Percentiles rank a stretch among this genome's conserved stretches.
phyloP scores from a whole-genome alignment of 257 asterid genomes.

The Parsonsia alboflavescens region DNA sequence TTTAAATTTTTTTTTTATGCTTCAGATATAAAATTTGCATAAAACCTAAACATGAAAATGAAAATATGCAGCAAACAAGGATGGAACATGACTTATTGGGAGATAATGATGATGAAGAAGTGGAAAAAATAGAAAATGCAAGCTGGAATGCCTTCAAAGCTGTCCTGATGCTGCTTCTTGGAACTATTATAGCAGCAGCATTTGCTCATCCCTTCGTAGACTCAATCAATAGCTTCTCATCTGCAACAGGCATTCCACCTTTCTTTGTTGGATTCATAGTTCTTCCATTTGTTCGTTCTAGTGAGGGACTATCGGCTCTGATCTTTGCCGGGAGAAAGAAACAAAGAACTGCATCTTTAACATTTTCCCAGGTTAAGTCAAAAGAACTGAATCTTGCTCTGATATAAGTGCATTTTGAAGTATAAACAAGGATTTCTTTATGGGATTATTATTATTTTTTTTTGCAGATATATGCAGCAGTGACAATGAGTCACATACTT shows the following conservation, averaged over 20 bases:
- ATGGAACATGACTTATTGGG: slow-evolving; percentile 13
- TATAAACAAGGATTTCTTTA: too few species aligned
- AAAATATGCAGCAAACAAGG: slow-evolving; percentile 6
- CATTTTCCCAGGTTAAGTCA: slow-evolving; percentile 16
- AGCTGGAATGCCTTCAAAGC: slow-evolving; percentile 14
- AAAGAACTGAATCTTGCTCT: too few species aligned
- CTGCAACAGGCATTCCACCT: slow-evolving; percentile 9
- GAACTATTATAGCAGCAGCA: slow-evolving; percentile 13
- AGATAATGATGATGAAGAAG: slow-evolving; percentile 13
- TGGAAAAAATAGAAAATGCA: slow-evolving; percentile 4
- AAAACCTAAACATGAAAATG: background rate
- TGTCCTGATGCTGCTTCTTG: slow-evolving; percentile 11
- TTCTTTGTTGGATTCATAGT: slow-evolving; percentile 14
- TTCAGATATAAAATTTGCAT: too few species aligned
- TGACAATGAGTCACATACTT: slow-evolving; percentile 20
- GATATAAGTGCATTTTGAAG: too few species aligned
- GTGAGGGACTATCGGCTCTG: slow-evolving; percentile 13
- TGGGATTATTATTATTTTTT: background rate
- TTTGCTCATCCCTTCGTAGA: slow-evolving; percentile 19
- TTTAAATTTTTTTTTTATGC: too few species aligned
- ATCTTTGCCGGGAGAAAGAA: slow-evolving; percentile 8
- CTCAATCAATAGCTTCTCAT: slow-evolving; percentile 12
- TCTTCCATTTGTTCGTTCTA: slow-evolving; percentile 12
- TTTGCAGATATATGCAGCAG: slow-evolving; percentile 23
- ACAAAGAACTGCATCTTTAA: slow-evolving; percentile 15